These are phyloP conservation scores for Penicillium thymicola DNA, from an alignment of 2,329 filamentous ascomycete species.

Conservation along the genomic window DNA sequence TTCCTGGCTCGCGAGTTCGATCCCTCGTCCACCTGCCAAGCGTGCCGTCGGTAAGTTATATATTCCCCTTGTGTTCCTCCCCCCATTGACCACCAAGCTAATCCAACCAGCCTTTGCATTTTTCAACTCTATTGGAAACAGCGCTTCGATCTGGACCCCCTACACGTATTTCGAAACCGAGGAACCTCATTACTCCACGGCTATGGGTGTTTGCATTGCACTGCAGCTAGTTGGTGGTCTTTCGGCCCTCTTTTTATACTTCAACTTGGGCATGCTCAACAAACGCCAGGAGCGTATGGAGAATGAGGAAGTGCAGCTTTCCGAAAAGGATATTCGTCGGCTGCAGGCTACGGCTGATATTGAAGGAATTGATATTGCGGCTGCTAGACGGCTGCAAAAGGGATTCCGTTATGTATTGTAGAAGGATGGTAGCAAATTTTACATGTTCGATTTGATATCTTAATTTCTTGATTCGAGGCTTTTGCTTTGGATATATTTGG, in stretches of 20 bases:
- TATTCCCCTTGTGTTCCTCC: background rate
- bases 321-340: conserved; percentile 46
- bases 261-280: conserved; percentile 48
- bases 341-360: conserved; percentile 52
- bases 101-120: conserved; percentile 46
- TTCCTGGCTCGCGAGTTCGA: conserved; percentile 48
- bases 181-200: conserved; percentile 39
- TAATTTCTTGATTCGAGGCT: background rate
- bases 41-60: conserved; percentile 42
- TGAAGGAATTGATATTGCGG: conserved; percentile 50
- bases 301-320: conserved; percentile 46
- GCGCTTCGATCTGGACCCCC: conserved; percentile 52
- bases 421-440: background rate
- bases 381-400: conserved; percentile 52
- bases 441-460: background rate
- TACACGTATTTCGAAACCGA: conserved; percentile 47
- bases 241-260: conserved; percentile 37
- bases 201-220: conserved; percentile 44
- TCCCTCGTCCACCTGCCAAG: conserved; percentile 54
- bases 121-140: conserved; percentile 55
- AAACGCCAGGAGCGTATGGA: conserved; percentile 51
- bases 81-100: background rate
- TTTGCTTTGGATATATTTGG: too few relatives aligned
- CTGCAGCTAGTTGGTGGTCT: conserved; percentile 38
- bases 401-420: conserved; percentile 54